A percentile compares a stretch with the other conserved stretches of the same genome.
Evolutionary conservation across 1,139 yeast species (phyloP).

Genomic region (Scheffersomyces illinoinensis): DNA sequence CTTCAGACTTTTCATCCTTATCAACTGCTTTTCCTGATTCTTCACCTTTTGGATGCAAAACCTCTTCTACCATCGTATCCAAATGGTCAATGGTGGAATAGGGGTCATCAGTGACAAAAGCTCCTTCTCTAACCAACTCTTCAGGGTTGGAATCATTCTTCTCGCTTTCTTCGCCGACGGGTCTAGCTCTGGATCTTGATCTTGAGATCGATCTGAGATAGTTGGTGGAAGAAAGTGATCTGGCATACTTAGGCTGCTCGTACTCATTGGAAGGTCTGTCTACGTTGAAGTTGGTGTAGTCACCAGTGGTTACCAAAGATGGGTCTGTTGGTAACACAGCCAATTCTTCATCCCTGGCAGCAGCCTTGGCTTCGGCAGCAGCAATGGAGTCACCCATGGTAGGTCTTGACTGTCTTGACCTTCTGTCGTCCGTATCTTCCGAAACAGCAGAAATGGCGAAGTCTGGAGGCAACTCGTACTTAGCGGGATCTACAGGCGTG

Average conservation of each 20-base stretch:
- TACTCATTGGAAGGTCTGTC: slow-evolving; percentile 32
- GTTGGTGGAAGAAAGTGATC: slow-evolving; percentile 42
- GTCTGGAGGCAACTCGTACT: slow-evolving; percentile 48
- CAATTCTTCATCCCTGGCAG: slow-evolving; percentile 9
- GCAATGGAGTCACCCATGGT: slow-evolving; percentile 53
- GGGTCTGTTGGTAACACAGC: slow-evolving; percentile 35
- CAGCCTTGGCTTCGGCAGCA: slow-evolving; percentile 38
- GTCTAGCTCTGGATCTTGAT: slow-evolving; percentile 62
- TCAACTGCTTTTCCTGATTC: not conserved
- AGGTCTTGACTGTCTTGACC: slow-evolving; percentile 47
- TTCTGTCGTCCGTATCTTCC: slow-evolving; percentile 34
- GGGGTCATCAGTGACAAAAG: slow-evolving; percentile 49
- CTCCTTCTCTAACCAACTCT: slow-evolving; percentile 46
- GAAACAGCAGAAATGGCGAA: slow-evolving; percentile 18
- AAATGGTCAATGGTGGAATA: slow-evolving; percentile 40
- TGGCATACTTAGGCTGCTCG: slow-evolving; percentile 22
- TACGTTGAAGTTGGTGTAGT: slow-evolving; percentile 49
- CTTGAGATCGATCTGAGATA: slow-evolving; percentile 63
- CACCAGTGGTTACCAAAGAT: slow-evolving; percentile 50
- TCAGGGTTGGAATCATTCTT: slow-evolving; percentile 46
- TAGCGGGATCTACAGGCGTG: slow-evolving; percentile 38
- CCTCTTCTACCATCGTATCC: slow-evolving; percentile 44
- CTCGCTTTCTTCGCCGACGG: slow-evolving; percentile 24
- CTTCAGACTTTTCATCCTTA: slow-evolving; percentile 2
- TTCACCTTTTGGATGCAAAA: slow-evolving; percentile 21